A percentile compares a stretch with the other conserved stretches of the same genome.
phyloP scores from a whole-genome alignment of 2,329 filamentous ascomycete genomes.

The Ophiostoma sp. region DNA sequence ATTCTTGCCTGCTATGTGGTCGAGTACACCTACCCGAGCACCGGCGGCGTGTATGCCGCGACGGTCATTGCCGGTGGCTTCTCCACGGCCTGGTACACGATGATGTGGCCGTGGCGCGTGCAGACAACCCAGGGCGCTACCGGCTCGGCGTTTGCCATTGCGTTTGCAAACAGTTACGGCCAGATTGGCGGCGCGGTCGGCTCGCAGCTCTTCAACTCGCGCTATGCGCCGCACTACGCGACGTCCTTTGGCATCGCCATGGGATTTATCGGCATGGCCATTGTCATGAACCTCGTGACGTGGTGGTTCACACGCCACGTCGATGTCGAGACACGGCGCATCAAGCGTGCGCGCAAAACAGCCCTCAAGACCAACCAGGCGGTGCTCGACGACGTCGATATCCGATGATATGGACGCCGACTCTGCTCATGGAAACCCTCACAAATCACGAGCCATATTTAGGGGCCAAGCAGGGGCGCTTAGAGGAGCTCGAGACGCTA shows the following conservation, averaged over 20 bases:
- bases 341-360: conserved; percentile 39
- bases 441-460: no score
- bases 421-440: no score
- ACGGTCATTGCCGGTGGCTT: conserved; percentile 44
- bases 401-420: background rate
- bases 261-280: conserved; percentile 40
- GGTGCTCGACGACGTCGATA: conserved; percentile 40
- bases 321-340: conserved; percentile 40
- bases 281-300: conserved; percentile 37
- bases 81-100: conserved; percentile 40
- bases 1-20: conserved; percentile 20
- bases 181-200: conserved; percentile 46
- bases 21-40: conserved; percentile 21
- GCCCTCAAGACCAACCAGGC: conserved; percentile 39
- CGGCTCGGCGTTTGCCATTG: conserved; percentile 46
- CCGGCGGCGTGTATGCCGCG: conserved; percentile 35
- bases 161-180: conserved; percentile 46
- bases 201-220: conserved; percentile 42
- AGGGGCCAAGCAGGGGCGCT: no score
- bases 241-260: conserved; percentile 42
- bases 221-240: conserved; percentile 42
- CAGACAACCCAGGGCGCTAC: conserved; percentile 43
- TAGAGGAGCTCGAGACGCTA: no score
- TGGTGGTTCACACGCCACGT: conserved; percentile 43
- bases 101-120: conserved; percentile 50